phyloP scores from a whole-genome alignment of 108 stramenopile species.

The Cyclotella kingstonii region DNA sequence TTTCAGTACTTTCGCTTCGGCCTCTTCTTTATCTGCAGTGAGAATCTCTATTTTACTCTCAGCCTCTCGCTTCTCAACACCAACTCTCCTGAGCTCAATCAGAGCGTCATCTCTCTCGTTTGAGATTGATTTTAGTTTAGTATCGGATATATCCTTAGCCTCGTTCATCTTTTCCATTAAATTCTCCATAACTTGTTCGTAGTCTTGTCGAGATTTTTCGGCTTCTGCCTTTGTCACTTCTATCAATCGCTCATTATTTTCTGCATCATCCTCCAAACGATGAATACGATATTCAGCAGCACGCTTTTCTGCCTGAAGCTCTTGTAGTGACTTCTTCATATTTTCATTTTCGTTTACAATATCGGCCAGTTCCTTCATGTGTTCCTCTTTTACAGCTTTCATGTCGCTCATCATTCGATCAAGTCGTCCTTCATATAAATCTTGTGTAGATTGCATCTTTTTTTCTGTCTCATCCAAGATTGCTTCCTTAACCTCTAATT shows the following conservation, averaged over 20 bases:
- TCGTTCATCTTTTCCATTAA: constrained; percentile 40
- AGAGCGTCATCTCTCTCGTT: constrained; percentile 28
- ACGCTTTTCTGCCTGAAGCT: constrained; percentile 30
- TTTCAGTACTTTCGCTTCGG: constrained; percentile 20
- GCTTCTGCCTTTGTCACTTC: constrained; percentile 24
- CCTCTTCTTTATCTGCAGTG: constrained; percentile 36
- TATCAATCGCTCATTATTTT: constrained; percentile 18
- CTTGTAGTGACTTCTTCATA: constrained; percentile 28
- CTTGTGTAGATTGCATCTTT: constrained; percentile 24
- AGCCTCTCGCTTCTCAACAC: constrained; percentile 26
- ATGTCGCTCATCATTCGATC: constrained; percentile 33
- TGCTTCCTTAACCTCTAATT: constrained; percentile 25
- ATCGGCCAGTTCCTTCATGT: constrained; percentile 32
- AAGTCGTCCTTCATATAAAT: constrained; percentile 41
- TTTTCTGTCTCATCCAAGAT: constrained; percentile 26
- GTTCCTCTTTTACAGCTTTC: constrained; percentile 29
- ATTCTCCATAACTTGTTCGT: constrained; percentile 43
- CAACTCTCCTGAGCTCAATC: constrained; percentile 18
- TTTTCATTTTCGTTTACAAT: constrained; percentile 31
- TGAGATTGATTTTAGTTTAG: constrained; percentile 5
- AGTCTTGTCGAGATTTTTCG: constrained; percentile 23
- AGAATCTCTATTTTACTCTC: constrained; percentile 38
- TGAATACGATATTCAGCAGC: constrained; percentile 39
- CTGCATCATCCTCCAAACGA: constrained; percentile 36
- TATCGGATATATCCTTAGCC: constrained; percentile 35